Conservation (phyloP, 306 rosid genomes). For the Coriaria nepalensis region DNA sequence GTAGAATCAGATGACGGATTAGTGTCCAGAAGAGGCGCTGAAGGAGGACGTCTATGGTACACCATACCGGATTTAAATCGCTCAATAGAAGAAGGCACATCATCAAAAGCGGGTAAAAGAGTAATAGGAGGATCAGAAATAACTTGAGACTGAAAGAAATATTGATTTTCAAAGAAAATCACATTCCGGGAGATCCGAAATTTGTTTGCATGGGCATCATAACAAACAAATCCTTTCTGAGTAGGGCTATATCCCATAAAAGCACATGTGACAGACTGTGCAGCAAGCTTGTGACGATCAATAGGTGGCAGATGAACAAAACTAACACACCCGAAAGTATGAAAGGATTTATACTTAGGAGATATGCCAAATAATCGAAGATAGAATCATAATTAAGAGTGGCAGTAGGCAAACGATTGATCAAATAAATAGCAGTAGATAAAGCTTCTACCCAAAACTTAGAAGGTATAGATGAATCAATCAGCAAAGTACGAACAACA, state of each 20-base stretch:
- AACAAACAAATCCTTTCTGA: background rate
- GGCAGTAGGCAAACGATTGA: background rate
- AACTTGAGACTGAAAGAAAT: background rate
- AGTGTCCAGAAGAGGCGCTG: background rate
- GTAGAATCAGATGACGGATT: too few relatives aligned
- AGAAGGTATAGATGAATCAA: background rate
- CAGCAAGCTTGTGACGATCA: background rate
- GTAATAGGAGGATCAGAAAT: background rate
- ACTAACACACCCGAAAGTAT: background rate
- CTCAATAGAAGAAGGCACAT: background rate
- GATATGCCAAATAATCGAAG: background rate
- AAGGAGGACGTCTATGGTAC: background rate
- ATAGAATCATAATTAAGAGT: background rate
- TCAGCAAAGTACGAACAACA: background rate
- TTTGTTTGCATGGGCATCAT: background rate
- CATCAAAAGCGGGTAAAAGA: background rate
- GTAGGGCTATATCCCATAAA: background rate
- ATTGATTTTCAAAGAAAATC: background rate
- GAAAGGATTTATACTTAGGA: background rate
- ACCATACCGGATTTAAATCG: background rate
- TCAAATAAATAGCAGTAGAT: background rate
- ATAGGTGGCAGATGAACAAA: background rate
- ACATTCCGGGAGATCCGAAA: conserved; percentile 3
- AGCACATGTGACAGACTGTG: background rate
- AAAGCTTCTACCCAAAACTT: background rate